These are phyloP conservation scores for Phytophthora sansomeana DNA, from an alignment of 352 stramenopile species.

Conservation along the genomic window DNA sequence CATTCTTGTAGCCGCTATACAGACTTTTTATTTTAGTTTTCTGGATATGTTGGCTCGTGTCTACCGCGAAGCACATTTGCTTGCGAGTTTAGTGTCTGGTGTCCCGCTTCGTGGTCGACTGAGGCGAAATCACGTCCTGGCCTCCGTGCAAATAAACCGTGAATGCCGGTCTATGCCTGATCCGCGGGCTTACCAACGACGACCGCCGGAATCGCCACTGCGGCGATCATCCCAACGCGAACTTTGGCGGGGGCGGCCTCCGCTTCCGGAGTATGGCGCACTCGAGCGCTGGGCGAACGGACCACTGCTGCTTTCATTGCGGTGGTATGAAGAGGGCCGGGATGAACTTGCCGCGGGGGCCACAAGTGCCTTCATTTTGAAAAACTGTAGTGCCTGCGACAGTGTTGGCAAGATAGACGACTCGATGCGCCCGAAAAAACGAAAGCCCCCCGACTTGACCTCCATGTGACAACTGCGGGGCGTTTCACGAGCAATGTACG, in stretches of 20 bases:
- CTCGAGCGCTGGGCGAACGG: constrained; percentile 71
- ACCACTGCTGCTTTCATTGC: constrained; percentile 49
- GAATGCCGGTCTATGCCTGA: background rate
- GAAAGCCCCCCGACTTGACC: constrained; percentile 85
- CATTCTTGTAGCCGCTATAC: constrained; percentile 14
- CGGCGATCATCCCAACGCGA: constrained; percentile 81
- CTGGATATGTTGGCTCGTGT: constrained; percentile 22
- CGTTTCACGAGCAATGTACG: constrained; percentile 85
- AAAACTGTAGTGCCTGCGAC: constrained; percentile 86
- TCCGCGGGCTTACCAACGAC: constrained; percentile 36
- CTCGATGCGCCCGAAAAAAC: constrained; percentile 90
- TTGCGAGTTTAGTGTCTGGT: constrained; percentile 18
- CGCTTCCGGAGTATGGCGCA: constrained; percentile 46
- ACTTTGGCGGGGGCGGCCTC: constrained; percentile 61
- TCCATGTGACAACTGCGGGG: constrained; percentile 90
- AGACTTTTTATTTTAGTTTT: constrained; percentile 47
- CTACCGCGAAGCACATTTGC: constrained; percentile 25
- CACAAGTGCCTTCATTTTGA: constrained; percentile 90
- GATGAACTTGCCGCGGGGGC: constrained; percentile 52
- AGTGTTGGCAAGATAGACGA: constrained; percentile 85
- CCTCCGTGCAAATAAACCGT: background rate
- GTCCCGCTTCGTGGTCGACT: constrained; percentile 12
- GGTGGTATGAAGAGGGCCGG: constrained; percentile 54
- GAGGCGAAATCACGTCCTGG: background rate
- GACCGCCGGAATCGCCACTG: constrained; percentile 33